phyloP scores from a whole-genome alignment of 176 grass and related monocot genomes.

The Alopecurus myosuroides region DNA sequence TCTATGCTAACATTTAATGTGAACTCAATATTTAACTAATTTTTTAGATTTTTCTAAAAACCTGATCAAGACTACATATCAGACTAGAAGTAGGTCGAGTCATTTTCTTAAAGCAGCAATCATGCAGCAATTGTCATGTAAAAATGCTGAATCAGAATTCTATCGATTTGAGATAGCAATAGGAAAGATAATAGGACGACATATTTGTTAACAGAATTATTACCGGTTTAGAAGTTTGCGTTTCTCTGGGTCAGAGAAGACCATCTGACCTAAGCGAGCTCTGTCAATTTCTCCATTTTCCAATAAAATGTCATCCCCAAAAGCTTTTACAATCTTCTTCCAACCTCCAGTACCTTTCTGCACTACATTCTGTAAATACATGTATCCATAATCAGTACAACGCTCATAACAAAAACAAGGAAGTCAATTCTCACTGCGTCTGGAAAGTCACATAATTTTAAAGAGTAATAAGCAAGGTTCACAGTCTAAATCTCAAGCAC shows the following conservation, averaged over 20 bases:
- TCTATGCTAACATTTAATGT: background rate
- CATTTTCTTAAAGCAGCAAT: background rate
- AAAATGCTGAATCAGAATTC: background rate
- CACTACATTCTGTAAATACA: conserved; percentile 69
- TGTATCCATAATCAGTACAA: conserved; percentile 1
- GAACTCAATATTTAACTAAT: background rate
- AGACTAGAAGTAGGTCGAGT: background rate
- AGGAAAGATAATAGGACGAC: background rate
- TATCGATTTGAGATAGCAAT: background rate
- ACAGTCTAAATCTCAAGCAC: background rate
- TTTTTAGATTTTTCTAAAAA: background rate
- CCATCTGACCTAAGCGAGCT: conserved; percentile 72
- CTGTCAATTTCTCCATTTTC: conserved; percentile 89
- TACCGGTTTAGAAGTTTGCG: conserved; percentile 77
- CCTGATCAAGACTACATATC: background rate
- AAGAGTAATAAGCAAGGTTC: background rate
- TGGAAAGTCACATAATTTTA: background rate
- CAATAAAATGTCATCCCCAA: conserved; percentile 72
- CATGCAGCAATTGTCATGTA: background rate
- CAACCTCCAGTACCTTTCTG: conserved; percentile 71
- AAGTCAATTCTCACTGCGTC: background rate
- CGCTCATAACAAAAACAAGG: background rate
- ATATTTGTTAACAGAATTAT: background rate
- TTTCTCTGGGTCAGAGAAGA: conserved; percentile 73
- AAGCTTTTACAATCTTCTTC: conserved; percentile 85